Conservation (phyloP, 1,139 yeast species). For the Eremothecium gossypii region DNA sequence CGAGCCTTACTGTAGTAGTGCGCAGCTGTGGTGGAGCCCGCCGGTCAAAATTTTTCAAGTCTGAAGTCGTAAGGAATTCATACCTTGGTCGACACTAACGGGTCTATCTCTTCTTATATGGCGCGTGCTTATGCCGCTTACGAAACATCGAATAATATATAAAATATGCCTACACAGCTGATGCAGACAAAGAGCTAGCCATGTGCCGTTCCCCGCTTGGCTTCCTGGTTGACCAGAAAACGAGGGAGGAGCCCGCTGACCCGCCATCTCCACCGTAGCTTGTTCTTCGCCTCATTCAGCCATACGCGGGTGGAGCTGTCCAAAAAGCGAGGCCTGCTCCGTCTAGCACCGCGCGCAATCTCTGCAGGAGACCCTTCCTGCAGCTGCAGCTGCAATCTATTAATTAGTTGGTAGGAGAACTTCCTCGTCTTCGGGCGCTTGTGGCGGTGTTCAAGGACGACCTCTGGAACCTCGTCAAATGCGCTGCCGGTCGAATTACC, state of each 20-base stretch:
- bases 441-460: conserved; percentile 4
- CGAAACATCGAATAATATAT: too few species aligned
- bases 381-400: conserved; percentile 25
- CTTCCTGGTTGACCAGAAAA: conserved; percentile 9
- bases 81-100: too few species aligned
- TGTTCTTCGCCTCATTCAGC: conserved; percentile 31
- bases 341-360: neutral
- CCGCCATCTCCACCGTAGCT: conserved; percentile 42
- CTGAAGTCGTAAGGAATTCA: too few species aligned
- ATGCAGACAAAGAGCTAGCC: too few species aligned
- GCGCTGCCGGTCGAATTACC: conserved; percentile 11
- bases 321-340: conserved; percentile 3
- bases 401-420: conserved; percentile 28
- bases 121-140: too few species aligned
- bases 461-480: conserved; percentile 11
- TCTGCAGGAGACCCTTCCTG: conserved; percentile 1
- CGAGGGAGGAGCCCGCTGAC: conserved; percentile 33
- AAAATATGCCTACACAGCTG: too few species aligned
- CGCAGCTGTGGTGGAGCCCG: too few species aligned
- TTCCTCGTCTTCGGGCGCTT: conserved; percentile 9
- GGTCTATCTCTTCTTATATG: too few species aligned
- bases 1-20: too few species aligned
- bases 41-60: too few species aligned
- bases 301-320: conserved; percentile 26
- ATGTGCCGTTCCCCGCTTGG: too few species aligned